Conservation (phyloP, 129 eudicot genomes). For the Kitagawia praeruptora region DNA sequence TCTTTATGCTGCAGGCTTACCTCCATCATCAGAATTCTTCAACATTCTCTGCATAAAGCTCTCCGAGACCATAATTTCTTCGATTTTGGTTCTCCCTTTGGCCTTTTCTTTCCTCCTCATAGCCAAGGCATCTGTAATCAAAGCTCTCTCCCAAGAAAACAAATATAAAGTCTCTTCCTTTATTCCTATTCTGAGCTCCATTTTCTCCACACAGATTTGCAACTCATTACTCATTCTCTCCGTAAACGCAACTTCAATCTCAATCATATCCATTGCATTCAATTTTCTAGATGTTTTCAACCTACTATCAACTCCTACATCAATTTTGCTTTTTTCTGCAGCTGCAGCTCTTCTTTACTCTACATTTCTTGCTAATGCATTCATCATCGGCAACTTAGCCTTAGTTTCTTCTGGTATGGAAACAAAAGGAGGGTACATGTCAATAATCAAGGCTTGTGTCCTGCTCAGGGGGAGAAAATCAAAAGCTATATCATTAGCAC, state of each 20-base stretch:
- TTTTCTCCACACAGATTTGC: conserved; percentile 61
- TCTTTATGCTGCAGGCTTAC: conserved; percentile 50
- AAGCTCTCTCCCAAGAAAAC: conserved; percentile 19
- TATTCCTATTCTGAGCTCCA: conserved; percentile 28
- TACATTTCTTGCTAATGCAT: conserved; percentile 47
- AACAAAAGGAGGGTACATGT: conserved; percentile 32
- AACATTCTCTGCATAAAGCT: conserved; percentile 48
- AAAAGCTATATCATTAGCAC: conserved; percentile 46
- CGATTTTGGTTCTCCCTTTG: conserved; percentile 46
- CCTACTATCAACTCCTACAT: conserved; percentile 22
- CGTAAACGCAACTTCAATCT: conserved; percentile 66
- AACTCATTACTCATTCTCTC: conserved; percentile 51
- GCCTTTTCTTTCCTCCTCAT: conserved; percentile 63
- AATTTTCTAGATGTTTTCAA: conserved; percentile 27
- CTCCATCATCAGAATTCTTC: conserved; percentile 45
- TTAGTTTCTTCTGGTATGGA: conserved; percentile 47
- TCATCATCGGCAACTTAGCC: conserved; percentile 42
- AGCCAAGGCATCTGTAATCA: conserved; percentile 49
- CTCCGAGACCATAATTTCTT: conserved; percentile 53
- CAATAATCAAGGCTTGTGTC: conserved; percentile 52
- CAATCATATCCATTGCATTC: conserved; percentile 43
- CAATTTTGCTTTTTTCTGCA: conserved; percentile 23
- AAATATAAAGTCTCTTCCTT: conserved; percentile 13
- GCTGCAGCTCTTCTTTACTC: conserved; percentile 45
- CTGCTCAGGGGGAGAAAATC: conserved; percentile 48